Conservation (phyloP, 495 filamentous ascomycete genomes). For the Xylaria venustula region DNA sequence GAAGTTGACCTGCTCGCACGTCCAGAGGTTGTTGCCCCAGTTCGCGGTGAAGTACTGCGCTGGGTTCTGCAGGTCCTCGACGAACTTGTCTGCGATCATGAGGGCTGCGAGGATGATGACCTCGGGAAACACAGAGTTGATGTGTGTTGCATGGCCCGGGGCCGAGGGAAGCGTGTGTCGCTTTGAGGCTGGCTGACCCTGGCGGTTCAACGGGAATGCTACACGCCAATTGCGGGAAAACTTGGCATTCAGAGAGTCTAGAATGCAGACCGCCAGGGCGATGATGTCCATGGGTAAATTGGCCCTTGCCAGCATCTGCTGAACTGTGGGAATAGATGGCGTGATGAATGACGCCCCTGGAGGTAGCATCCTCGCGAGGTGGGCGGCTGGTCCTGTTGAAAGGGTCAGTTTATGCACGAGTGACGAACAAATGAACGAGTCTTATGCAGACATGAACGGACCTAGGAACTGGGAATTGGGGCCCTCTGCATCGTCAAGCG, state of each 20-base stretch:
- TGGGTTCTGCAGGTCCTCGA: constrained; percentile 46
- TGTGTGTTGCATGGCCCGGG: constrained; percentile 42
- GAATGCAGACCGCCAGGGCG: constrained; percentile 53
- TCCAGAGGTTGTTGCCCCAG: constrained; percentile 52
- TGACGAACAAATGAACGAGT: neutral
- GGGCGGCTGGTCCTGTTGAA: constrained; percentile 50
- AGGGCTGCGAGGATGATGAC: constrained; percentile 50
- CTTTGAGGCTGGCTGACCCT: constrained; percentile 27
- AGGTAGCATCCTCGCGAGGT: constrained; percentile 55
- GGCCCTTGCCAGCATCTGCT: constrained; percentile 51
- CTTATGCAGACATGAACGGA: constrained; percentile 24
- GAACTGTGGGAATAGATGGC: constrained; percentile 49
- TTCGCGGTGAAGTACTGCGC: constrained; percentile 40
- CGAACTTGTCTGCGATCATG: constrained; percentile 53
- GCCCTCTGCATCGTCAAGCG: constrained; percentile 43
- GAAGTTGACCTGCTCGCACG: constrained; percentile 52
- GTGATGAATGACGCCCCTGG: constrained; percentile 49
- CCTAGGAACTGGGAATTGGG: constrained; percentile 45
- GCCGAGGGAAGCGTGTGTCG: constrained; percentile 46
- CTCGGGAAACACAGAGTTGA: constrained; percentile 54
- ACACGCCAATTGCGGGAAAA: constrained; percentile 55
- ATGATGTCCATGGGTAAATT: constrained; percentile 49
- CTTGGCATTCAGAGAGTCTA: constrained; percentile 54
- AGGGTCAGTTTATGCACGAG: neutral
- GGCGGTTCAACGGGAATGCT: constrained; percentile 40